Base-by-base conservation (phyloP, 2,329 filamentous ascomycete genomes). In the Mycosphaerella sp. region DNA sequence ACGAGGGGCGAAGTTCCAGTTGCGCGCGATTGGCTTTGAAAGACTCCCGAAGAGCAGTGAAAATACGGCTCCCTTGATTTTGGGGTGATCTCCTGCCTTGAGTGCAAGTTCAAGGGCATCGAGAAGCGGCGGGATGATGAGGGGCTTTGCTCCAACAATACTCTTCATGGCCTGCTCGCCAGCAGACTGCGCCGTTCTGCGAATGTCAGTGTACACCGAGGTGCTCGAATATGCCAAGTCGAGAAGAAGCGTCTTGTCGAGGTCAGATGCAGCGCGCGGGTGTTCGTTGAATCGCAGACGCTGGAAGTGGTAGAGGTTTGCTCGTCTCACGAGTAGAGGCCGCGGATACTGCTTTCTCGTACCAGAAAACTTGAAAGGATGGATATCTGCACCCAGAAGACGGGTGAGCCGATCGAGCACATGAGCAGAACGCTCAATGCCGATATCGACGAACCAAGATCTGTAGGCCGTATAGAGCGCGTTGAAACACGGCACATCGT, bases 401-500 rank as follows among this genome's bases (percentile, higher is more conserved):
- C 90, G 82, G 4, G 87, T 82, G 11, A 97, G 85, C 17, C 93
- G 81, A 69, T 98, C 93, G 8, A 97, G 77, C 1, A 95, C 88
- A 69, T 96, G 93, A 0, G 93, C 92, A 14, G 92, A 96, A 56
- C 92, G 81, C 72, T 98, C 93, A 56, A 96, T 95, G 14, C 95
- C 93, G 40, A 98, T 91, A 66, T 98, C 93, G 1, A 95, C 90
- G 65, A 98, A 97, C 90, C 91, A 98, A 7, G 89, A 93, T 42
- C 89, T 81, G 69, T 96, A 98, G 1, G 92, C 89, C 21, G 87
- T 87, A 71, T 95, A 98, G 2, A 98, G 74, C 0, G 91, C 84
- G 23, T 90, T 95, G 73, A 98, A 98, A 72, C 90, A 96, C 12
- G 87, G 84, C 0, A 98, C 93, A 68, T 98, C 93, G 66, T 98